Evolutionary conservation across 768 basidiomycete genomes (phyloP).

Genomic region (Dendrothele bispora): DNA sequence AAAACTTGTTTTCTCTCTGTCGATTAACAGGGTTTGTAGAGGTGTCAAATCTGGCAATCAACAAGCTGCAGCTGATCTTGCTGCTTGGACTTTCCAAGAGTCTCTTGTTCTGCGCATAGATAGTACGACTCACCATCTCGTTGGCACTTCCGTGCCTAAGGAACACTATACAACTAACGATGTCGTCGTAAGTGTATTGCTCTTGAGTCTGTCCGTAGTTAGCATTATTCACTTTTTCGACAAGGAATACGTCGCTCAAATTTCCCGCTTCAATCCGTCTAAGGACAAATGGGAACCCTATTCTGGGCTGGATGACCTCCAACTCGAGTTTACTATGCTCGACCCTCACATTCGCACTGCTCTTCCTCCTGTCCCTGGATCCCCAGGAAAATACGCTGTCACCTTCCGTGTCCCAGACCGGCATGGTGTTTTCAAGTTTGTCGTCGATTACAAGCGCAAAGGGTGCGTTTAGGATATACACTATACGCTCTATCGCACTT

Average conservation of each 20-base stretch:
- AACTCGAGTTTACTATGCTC: constrained; percentile 97
- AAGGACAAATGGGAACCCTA: constrained; percentile 69
- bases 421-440: constrained; percentile 98
- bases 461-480: constrained; percentile 61
- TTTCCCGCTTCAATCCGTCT: constrained; percentile 66
- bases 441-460: constrained; percentile 86
- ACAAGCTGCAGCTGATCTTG: constrained; percentile 71
- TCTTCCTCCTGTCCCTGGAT: constrained; percentile 55
- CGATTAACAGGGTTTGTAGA: constrained; percentile 37
- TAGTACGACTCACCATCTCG: constrained; percentile 66
- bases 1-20: neutral
- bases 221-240: constrained; percentile 3
- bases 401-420: constrained; percentile 90
- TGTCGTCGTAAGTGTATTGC: constrained; percentile 55
- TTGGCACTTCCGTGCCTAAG: constrained; percentile 58
- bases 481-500: too few relatives aligned
- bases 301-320: constrained; percentile 73
- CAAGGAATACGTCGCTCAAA: constrained; percentile 76
- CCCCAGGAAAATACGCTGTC: constrained; percentile 72
- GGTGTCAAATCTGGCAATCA: constrained; percentile 72
- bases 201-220: neutral
- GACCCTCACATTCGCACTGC: constrained; percentile 92
- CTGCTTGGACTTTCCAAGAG: constrained; percentile 92
- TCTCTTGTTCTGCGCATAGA: constrained; percentile 79
- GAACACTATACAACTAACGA: constrained; percentile 88